Evolutionary conservation across 2,329 filamentous ascomycete genomes (phyloP), one percentile per base, ranked within the genome.

Genomic region (Penicillium sp.): DNA sequence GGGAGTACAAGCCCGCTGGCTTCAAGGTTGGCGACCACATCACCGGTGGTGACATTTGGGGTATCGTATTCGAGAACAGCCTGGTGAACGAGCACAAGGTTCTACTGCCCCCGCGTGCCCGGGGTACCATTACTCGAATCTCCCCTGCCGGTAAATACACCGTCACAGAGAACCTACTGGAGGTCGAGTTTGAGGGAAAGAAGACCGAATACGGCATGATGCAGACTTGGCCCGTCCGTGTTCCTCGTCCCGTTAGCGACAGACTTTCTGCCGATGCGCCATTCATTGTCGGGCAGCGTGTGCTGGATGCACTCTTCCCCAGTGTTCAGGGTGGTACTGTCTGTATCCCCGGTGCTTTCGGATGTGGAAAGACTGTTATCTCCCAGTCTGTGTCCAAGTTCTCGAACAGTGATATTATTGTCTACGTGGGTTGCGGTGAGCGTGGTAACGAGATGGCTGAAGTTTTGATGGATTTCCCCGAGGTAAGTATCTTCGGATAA

Each of bases 361-460:
- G 95, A 65, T 99, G 95, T 72, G 95, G 95, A 74, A 99, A 99
- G 88, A 99, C 95, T 70, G 95, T 99, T 81, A 99, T 99, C 79
- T 93, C 89, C 72, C 95, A 99, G 81, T 96, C 92, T 60, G 90
- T 99, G 63, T 99, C 95, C 78, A 99, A 99, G 81, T 99, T 99
- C 83, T 99, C 95, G 73, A 99, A 99, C 87, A 95, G 90, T 77
- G 95, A 99, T 76, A 91, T 98, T 72, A 99, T 99, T 67, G 91
- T 99, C 68, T 99, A 99, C 75, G 95, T 99, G 59, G 95, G 95
- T 59, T 89, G 84, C 66, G 91, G 93, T 68, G 95, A 99, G 80
- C 90, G 95, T 69, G 95, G 95, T 67, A 99, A 99, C 75, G 95
- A 99, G 80, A 99, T 99, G 95, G 95, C 95, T 63, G 95, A 99